Percentiles rank a stretch among this genome's conserved stretches.
phyloP scores from a whole-genome alignment of 805 yeast genomes.

The Suhomyces prunicola region DNA sequence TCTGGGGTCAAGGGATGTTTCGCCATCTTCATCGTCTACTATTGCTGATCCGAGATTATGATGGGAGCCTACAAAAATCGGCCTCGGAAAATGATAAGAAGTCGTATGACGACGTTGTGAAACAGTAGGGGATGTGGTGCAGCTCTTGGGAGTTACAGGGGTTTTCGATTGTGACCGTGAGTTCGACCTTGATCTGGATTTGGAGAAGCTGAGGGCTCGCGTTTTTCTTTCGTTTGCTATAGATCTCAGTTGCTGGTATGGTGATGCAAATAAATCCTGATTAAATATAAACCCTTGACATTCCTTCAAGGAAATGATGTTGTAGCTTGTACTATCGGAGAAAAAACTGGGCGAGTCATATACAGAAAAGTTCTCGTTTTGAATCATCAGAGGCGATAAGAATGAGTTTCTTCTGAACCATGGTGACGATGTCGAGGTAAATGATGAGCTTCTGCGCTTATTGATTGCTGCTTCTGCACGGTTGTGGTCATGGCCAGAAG shows the following conservation, averaged over 20 bases:
- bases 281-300: conserved; percentile 77
- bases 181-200: conserved; percentile 7
- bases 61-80: conserved; percentile 12
- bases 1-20: not conserved
- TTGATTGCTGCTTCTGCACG: not conserved
- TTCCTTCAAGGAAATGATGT: conserved; percentile 49
- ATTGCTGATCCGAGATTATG: conserved; percentile 11
- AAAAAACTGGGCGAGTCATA: conserved; percentile 45
- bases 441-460: conserved; percentile 8
- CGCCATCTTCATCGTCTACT: conserved; percentile 5
- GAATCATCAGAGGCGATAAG: conserved; percentile 54
- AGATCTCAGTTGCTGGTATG: conserved; percentile 55
- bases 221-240: conserved; percentile 31
- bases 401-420: conserved; percentile 56
- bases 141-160: not conserved
- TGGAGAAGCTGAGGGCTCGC: conserved; percentile 21
- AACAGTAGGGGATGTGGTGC: not conserved
- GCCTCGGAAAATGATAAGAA: conserved; percentile 24
- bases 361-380: conserved; percentile 51
- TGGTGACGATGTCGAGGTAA: conserved; percentile 44
- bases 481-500: not conserved
- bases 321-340: conserved; percentile 24
- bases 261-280: conserved; percentile 71
- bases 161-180: conserved; percentile 4
- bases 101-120: conserved; percentile 26